Evolutionary conservation across 2,329 filamentous ascomycete genomes (phyloP).

Genomic region (Kalaharituber pfeilii): DNA sequence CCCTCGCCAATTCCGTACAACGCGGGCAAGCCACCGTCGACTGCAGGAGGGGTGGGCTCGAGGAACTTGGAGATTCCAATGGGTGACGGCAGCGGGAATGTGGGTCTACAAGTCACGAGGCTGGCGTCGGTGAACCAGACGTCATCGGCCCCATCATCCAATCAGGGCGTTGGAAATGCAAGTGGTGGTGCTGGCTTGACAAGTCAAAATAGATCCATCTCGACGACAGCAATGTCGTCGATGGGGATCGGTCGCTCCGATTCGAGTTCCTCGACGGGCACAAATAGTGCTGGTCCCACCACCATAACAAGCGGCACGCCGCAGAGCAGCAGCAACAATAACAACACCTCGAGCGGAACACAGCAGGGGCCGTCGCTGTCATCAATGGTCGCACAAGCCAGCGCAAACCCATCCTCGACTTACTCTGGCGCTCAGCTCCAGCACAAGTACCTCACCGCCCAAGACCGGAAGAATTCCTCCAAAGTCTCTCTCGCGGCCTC

Average conservation of each 20-base stretch:
- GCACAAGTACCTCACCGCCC: constrained; percentile 12
- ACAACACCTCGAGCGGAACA: too few relatives aligned
- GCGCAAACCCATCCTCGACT: too few relatives aligned
- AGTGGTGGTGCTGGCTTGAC: too few relatives aligned
- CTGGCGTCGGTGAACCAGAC: constrained; percentile 8
- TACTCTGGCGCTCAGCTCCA: constrained; percentile 2
- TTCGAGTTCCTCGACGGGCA: constrained; percentile 13
- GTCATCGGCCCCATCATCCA: constrained; percentile 13
- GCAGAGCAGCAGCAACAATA: too few relatives aligned
- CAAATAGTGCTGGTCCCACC: neutral
- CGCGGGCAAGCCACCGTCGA: constrained; percentile 5
- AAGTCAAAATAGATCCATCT: constrained; percentile 14
- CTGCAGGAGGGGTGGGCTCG: neutral
- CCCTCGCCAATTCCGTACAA: constrained; percentile 9
- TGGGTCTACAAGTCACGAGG: constrained; percentile 14
- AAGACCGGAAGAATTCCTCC: constrained; percentile 14
- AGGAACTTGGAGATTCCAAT: neutral
- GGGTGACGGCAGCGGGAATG: constrained; percentile 1
- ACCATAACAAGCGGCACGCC: neutral
- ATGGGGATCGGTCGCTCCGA: constrained; percentile 18
- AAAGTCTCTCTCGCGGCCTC: constrained; percentile 16
- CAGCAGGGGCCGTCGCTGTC: constrained; percentile 9
- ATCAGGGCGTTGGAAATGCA: constrained; percentile 4
- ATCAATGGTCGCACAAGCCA: constrained; percentile 9
- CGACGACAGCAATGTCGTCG: constrained; percentile 13